These are phyloP conservation scores for Floccularia luteovirens DNA, from an alignment of 768 basidiomycete genomes.

Conservation along the genomic window DNA sequence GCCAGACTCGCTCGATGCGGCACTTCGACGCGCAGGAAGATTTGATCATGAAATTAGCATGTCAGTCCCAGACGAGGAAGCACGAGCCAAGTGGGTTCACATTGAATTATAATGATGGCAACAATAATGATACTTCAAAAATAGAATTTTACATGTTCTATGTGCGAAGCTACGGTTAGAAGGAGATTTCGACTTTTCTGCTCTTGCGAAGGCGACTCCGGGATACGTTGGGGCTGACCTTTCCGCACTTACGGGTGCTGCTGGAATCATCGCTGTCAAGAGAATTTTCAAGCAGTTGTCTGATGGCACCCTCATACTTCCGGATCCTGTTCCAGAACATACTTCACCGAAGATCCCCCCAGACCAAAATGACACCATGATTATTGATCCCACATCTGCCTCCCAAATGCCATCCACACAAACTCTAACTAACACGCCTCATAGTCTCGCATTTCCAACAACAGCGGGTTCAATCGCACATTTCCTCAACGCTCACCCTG, in stretches of 20 bases:
- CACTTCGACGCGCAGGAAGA: constrained; percentile 85
- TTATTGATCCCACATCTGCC: constrained; percentile 23
- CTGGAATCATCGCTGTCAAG: constrained; percentile 94
- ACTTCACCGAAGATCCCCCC: constrained; percentile 7
- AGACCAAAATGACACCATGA: constrained; percentile 34
- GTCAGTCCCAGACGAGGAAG: constrained; percentile 92
- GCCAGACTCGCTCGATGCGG: constrained; percentile 91
- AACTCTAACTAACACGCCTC: constrained; percentile 5
- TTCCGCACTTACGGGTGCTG: constrained; percentile 83
- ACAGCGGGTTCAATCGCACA: constrained; percentile 66
- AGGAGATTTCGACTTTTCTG: constrained; percentile 81
- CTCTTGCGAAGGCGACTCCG: constrained; percentile 88
- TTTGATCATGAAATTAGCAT: constrained; percentile 98
- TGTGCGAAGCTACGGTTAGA: constrained; percentile 79
- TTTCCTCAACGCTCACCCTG: constrained; percentile 85
- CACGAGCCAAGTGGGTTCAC: constrained; percentile 70
- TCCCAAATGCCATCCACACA: constrained; percentile 6
- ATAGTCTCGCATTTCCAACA: constrained; percentile 25
- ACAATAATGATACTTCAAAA: not conserved
- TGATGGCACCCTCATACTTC: constrained; percentile 53
- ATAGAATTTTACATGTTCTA: constrained; percentile 84
- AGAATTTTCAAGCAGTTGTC: constrained; percentile 84
- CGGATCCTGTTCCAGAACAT: constrained; percentile 26
- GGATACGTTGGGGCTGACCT: constrained; percentile 97
- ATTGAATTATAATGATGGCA: constrained; percentile 1